phyloP scores from a whole-genome alignment of 495 filamentous ascomycete genomes.

The Echria macrotheca region DNA sequence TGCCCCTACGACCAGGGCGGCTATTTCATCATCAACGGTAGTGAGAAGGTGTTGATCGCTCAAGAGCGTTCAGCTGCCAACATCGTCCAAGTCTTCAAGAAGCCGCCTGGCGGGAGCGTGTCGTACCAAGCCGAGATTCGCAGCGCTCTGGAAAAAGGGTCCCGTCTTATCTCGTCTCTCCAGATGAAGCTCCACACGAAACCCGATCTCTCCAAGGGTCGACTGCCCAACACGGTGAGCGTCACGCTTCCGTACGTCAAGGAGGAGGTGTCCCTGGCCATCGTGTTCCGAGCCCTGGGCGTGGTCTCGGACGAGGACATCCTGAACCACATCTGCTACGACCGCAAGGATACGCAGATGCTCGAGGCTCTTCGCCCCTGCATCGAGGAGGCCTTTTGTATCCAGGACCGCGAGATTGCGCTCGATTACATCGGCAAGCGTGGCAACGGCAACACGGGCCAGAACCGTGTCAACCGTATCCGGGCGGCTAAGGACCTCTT shows the following conservation, averaged over 20 bases:
- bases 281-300: slow-evolving; percentile 92
- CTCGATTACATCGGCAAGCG: slow-evolving; percentile 94
- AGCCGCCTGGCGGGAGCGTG: slow-evolving; percentile 77
- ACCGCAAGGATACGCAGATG: slow-evolving; percentile 92
- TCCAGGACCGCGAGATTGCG: slow-evolving; percentile 93
- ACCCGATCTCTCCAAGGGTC: slow-evolving; percentile 68
- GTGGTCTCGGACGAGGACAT: slow-evolving; percentile 98
- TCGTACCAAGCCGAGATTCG: slow-evolving; percentile 94
- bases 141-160: slow-evolving; percentile 94
- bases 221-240: slow-evolving; percentile 80
- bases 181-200: slow-evolving; percentile 82
- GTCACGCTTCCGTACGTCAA: slow-evolving; percentile 90
- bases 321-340: slow-evolving; percentile 93
- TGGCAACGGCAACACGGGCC: slow-evolving; percentile 55
- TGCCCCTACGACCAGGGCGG: slow-evolving; percentile 97
- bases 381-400: slow-evolving; percentile 92
- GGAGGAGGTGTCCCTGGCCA: slow-evolving; percentile 83
- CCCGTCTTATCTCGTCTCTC: slow-evolving; percentile 83
- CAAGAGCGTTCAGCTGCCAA: slow-evolving; percentile 97
- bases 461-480: slow-evolving; percentile 81
- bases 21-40: slow-evolving; percentile 99
- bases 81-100: slow-evolving; percentile 98
- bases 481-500: slow-evolving; percentile 87
- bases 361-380: slow-evolving; percentile 94
- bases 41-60: slow-evolving; percentile 96